Evolutionary conservation across 2,329 filamentous ascomycete genomes (phyloP).

Genomic region (Malbranchea zuffiana): DNA sequence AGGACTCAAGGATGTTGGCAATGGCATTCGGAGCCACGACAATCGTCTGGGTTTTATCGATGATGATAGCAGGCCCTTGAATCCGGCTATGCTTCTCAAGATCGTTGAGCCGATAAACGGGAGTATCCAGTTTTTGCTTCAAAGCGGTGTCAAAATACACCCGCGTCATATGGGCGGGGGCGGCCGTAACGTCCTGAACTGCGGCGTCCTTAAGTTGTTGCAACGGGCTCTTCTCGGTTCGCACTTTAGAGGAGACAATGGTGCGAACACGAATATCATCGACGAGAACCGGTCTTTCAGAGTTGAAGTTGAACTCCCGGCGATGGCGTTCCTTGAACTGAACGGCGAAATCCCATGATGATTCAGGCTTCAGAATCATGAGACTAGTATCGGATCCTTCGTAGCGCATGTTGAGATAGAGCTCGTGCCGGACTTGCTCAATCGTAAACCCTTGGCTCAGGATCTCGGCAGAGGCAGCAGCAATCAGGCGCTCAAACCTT

Average conservation of each 20-base stretch:
- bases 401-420: constrained; percentile 41
- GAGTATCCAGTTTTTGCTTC: constrained; percentile 23
- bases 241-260: constrained; percentile 55
- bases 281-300: constrained; percentile 72
- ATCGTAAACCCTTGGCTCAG: constrained; percentile 34
- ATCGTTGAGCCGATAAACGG: constrained; percentile 27
- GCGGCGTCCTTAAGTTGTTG: constrained; percentile 47
- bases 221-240: constrained; percentile 53
- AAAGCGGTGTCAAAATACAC: constrained; percentile 28
- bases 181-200: constrained; percentile 47
- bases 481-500: constrained; percentile 67
- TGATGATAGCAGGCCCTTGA: constrained; percentile 67
- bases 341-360: constrained; percentile 67
- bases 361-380: constrained; percentile 48
- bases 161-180: constrained; percentile 37
- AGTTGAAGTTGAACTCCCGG: constrained; percentile 85
- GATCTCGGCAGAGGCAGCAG: constrained; percentile 41
- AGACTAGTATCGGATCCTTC: constrained; percentile 42
- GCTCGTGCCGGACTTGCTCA: constrained; percentile 33
- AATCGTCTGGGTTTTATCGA: constrained; percentile 66
- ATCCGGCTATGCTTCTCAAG: constrained; percentile 26
- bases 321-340: constrained; percentile 79
- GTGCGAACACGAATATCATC: constrained; percentile 82
- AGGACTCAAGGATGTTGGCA: constrained; percentile 70
- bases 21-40: constrained; percentile 70